phyloP scores from a whole-genome alignment of 129 eudicot species.

The Lactuca sativa region DNA sequence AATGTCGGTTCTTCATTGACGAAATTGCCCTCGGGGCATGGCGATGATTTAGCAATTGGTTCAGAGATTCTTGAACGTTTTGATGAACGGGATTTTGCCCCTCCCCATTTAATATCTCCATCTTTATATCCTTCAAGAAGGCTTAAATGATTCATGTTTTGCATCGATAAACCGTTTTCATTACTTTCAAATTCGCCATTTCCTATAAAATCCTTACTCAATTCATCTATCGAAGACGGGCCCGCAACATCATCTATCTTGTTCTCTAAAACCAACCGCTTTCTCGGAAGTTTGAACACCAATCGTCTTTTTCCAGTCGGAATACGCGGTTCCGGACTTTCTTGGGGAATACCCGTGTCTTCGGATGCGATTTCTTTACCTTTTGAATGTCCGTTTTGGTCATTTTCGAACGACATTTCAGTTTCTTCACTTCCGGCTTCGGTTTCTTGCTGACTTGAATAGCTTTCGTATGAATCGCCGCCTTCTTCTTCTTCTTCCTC shows the following conservation, averaged over 20 bases:
- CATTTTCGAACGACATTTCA: slow-evolving; percentile 46
- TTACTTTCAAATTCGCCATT: slow-evolving; percentile 38
- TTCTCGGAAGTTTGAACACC: slow-evolving; percentile 65
- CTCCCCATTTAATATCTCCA: slow-evolving; percentile 75
- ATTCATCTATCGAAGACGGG: slow-evolving; percentile 52
- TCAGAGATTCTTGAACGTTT: slow-evolving; percentile 60
- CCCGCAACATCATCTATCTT: slow-evolving; percentile 36
- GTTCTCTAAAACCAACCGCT: slow-evolving; percentile 25
- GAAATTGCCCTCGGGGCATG: slow-evolving; percentile 23
- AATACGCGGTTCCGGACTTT: slow-evolving; percentile 32
- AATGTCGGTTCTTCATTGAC: slow-evolving; percentile 28
- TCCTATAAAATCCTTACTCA: slow-evolving; percentile 19
- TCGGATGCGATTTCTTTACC: slow-evolving; percentile 71
- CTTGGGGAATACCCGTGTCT: slow-evolving; percentile 30
- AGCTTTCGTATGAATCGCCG: slow-evolving; percentile 62
- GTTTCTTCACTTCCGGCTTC: slow-evolving; percentile 77
- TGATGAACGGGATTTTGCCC: slow-evolving; percentile 70
- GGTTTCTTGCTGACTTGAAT: slow-evolving; percentile 62
- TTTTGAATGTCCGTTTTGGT: slow-evolving; percentile 41
- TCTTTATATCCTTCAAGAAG: slow-evolving; percentile 50
- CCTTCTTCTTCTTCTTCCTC: slow-evolving; percentile 51
- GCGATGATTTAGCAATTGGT: slow-evolving; percentile 34
- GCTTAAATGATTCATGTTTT: slow-evolving; percentile 34
- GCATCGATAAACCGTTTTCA: slow-evolving; percentile 25
- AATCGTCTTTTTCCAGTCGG: slow-evolving; percentile 48